Evolutionary conservation across 73 alveolate genomes (phyloP).

Genomic region (Blepharisma stoltei): DNA sequence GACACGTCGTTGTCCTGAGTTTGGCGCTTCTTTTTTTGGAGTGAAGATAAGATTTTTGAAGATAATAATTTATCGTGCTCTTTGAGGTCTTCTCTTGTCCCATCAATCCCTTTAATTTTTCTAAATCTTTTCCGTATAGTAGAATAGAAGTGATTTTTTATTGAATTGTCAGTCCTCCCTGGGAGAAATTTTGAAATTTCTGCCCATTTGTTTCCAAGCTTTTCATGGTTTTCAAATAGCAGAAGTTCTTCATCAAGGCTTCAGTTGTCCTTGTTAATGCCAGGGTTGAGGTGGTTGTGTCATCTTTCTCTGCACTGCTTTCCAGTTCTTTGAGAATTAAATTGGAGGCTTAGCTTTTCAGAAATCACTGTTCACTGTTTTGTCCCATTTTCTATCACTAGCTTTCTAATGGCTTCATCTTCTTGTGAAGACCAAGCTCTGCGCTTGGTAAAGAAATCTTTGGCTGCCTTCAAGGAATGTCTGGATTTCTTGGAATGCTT

Average conservation of each 20-base stretch:
- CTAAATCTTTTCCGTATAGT: constrained; percentile 34
- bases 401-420: constrained; percentile 39
- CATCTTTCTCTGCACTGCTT: constrained; percentile 88
- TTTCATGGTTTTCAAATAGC: constrained; percentile 58
- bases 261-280: constrained; percentile 71
- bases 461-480: too few species aligned
- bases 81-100: not conserved
- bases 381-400: constrained; percentile 43
- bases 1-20: not conserved
- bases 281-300: constrained; percentile 80
- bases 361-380: constrained; percentile 57
- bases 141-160: constrained; percentile 81
- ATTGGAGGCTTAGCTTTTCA: constrained; percentile 12
- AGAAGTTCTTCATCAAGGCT: constrained; percentile 71
- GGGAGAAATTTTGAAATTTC: constrained; percentile 74
- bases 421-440: constrained; percentile 46
- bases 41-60: not conserved
- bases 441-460: not conserved
- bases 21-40: not conserved
- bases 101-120: constrained; percentile 4
- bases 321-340: constrained; percentile 57
- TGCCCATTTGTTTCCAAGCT: constrained; percentile 93
- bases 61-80: not conserved
- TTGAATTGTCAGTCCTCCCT: constrained; percentile 93
- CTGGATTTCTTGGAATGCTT: too few species aligned